Base-by-base conservation (phyloP, 805 yeast species). In the Kodamaea nitidulidarum region DNA sequence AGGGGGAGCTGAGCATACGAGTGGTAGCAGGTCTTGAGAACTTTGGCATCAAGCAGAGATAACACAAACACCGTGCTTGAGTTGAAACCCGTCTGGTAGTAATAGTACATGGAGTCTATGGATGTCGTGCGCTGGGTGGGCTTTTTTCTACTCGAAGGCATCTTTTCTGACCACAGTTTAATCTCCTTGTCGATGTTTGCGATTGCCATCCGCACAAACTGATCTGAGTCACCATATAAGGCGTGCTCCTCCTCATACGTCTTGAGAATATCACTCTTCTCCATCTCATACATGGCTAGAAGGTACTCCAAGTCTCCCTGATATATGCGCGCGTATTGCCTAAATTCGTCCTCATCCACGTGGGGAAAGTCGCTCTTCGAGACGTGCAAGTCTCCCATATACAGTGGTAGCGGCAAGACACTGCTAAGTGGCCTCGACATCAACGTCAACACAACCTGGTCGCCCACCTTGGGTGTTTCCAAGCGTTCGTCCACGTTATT, bases 1-100 rank as follows among this genome's bases (percentile, higher is more conserved):
- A 82, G 56, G 0, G 99, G 99, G 47, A 91, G 78, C 14, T 69
- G 60, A 0, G 78, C 63, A 48, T 83, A 90, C 9, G 69, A 63
- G 20, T 54, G 55, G 60, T 77, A 88, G 2, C 80, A 71, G 1
- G 78, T 56, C 44, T 76, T 73, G 41, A 91, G 62, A 14, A 91
- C 79, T 44, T 83, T 83, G 20, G 86, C 73, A 56, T 93, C 99
- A 32, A 93, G 65, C 4, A 87, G 80, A 0, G 95, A 79, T 12
- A 91, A 63, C 33, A 86, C 83, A 56, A 66, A 88, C 2, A 81
- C 76, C 2, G 81, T 61, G 11, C 54, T 46, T 0, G 90, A 71
- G 45, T 79, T 77, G 58, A 86, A 82, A 0, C 82, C 78, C 0
- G 93, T 80, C 54, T 90, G 90, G 56, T 84, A 91, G 55, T 78